Percentiles rank a stretch among this genome's conserved stretches.
Evolutionary conservation across 805 yeast genomes (phyloP).

Genomic region (Lipomyces sp.): DNA sequence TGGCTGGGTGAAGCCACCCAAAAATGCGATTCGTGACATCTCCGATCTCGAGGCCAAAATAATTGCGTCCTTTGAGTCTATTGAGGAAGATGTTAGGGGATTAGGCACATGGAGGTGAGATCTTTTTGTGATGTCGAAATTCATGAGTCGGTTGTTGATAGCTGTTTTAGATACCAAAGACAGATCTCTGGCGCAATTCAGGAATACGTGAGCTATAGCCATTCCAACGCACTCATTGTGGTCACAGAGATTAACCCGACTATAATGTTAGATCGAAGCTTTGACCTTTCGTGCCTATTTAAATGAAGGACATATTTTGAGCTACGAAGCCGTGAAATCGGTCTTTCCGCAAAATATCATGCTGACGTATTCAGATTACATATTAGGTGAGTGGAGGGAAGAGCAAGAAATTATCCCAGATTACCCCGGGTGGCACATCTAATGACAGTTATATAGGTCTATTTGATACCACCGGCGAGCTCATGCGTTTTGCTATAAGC

Average conservation of each 20-base stretch:
- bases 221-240: background rate
- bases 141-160: background rate
- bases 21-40: conserved; percentile 4
- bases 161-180: conserved; percentile 1
- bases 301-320: conserved; percentile 18
- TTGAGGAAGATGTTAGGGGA: conserved; percentile 3
- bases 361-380: conserved; percentile 37
- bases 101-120: conserved; percentile 8
- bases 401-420: no score
- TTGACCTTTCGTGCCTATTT: conserved; percentile 30
- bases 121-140: background rate
- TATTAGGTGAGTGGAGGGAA: conserved; percentile 43
- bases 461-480: conserved; percentile 45
- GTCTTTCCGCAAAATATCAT: conserved; percentile 8
- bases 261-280: conserved; percentile 32
- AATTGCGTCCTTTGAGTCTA: background rate
- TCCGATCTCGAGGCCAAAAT: conserved; percentile 8
- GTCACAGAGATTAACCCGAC: background rate
- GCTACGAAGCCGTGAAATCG: conserved; percentile 11
- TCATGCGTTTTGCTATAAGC: conserved; percentile 43
- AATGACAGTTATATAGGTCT: conserved; percentile 21
- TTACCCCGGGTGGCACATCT: background rate
- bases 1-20: background rate
- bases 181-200: conserved; percentile 32
- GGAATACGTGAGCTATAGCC: conserved; percentile 23